Evolutionary conservation across 2,329 filamentous ascomycete species (phyloP).

Genomic region (Claviceps sp.): DNA sequence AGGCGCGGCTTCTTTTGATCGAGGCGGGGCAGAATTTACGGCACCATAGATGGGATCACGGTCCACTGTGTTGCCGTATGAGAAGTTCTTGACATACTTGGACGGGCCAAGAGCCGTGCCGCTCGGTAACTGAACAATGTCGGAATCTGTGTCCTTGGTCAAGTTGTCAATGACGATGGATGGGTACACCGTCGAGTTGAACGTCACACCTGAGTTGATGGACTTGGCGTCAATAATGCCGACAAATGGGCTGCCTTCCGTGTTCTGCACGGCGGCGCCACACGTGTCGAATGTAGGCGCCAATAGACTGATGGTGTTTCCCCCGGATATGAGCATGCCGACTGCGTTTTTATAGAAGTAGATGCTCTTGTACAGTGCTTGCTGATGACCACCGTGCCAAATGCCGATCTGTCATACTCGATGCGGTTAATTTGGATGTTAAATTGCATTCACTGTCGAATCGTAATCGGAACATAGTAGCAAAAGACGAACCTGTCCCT

Average conservation of each 20-base stretch:
- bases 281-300: slow-evolving; percentile 26
- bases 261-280: slow-evolving; percentile 23
- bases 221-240: slow-evolving; percentile 26
- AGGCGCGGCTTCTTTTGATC: slow-evolving; percentile 23
- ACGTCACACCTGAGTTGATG: slow-evolving; percentile 27
- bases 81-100: slow-evolving; percentile 25
- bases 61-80: slow-evolving; percentile 28
- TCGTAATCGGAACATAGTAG: neutral
- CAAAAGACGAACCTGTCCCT: slow-evolving; percentile 11
- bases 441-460: too few relatives aligned
- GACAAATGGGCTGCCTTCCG: slow-evolving; percentile 25
- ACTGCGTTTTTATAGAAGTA: slow-evolving; percentile 29
- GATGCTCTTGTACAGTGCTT: slow-evolving; percentile 29
- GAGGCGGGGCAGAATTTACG: slow-evolving; percentile 15
- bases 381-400: slow-evolving; percentile 28
- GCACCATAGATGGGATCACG: slow-evolving; percentile 26
- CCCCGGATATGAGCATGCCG: slow-evolving; percentile 17
- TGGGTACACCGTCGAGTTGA: slow-evolving; percentile 23
- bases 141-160: slow-evolving; percentile 24
- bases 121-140: slow-evolving; percentile 20
- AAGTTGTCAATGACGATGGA: slow-evolving; percentile 31
- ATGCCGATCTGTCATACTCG: slow-evolving; percentile 24
- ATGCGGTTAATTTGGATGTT: neutral
- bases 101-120: slow-evolving; percentile 16
- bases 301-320: slow-evolving; percentile 26